These are phyloP conservation scores for Aspergillus sp. DNA, from an alignment of 2,329 filamentous ascomycete genomes.

Conservation along the genomic window DNA sequence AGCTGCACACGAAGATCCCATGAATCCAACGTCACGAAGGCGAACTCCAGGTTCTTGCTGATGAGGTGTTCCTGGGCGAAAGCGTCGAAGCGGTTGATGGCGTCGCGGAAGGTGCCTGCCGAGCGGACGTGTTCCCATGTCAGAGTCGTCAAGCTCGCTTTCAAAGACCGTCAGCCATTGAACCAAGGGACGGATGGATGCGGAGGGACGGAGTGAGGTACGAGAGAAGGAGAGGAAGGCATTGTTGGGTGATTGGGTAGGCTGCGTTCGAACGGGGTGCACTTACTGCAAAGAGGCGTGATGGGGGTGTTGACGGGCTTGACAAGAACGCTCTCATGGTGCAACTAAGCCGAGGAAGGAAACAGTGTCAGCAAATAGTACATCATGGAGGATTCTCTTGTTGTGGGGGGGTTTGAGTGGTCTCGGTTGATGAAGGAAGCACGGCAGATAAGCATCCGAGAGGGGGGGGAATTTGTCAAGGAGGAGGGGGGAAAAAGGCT, in stretches of 20 bases:
- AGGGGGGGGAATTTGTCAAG: not conserved
- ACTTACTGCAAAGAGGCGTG: conserved; percentile 97
- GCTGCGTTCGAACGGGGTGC: conserved; percentile 21
- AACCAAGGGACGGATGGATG: conserved; percentile 25
- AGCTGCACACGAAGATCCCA: conserved; percentile 98
- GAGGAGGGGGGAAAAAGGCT: not conserved
- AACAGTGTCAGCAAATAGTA: conserved; percentile 26
- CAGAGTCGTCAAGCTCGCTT: conserved; percentile 93
- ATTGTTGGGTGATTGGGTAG: conserved; percentile 4
- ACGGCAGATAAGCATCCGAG: conserved; percentile 1
- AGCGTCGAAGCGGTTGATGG: conserved; percentile 89
- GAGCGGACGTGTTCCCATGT: conserved; percentile 99
- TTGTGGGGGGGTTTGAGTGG: not conserved
- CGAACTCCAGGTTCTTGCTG: conserved; percentile 90
- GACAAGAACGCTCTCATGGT: conserved; percentile 93
- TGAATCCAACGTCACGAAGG: conserved; percentile 96
- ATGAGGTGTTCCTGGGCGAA: conserved; percentile 92
- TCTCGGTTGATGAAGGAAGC: not conserved
- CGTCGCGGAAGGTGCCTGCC: conserved; percentile 95
- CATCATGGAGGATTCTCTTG: not conserved
- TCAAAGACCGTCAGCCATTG: conserved; percentile 33
- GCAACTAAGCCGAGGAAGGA: conserved; percentile 61
- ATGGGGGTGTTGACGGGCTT: conserved; percentile 99
- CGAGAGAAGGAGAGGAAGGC: not conserved
- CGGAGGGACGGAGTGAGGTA: conserved; percentile 4